Base-by-base conservation (phyloP, 1,139 yeast species). In the Saccharomyces hybrid region DNA sequence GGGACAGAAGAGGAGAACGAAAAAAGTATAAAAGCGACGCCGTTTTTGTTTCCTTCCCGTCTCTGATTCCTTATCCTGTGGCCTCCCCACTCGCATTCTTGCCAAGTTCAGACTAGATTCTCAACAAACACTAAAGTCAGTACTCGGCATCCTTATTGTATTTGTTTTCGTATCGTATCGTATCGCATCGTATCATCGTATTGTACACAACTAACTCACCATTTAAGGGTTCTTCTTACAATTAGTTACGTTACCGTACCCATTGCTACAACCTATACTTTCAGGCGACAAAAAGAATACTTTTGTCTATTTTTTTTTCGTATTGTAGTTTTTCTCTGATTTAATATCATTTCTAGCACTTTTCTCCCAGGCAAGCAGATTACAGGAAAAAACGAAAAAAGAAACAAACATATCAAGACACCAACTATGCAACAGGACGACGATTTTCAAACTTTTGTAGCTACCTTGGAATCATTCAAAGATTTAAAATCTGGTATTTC, bases 401-500 rank as follows among this genome's bases (percentile, higher is more conserved):
- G 31, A 19, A 24, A 27, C 7, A 42, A 44, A 51, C 38, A 47
- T 16, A 46, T 27, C 48, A 52, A 53, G 31, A 50, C n/a, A 38
- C 48, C 51, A 57, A 52, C 24, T 9, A 38, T 38, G 44, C 44
- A 38, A 26, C 44, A 44, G 38, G 55, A 53, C 49, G 56, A 57
- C 53, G 61, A 58, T 53, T 63, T 59, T 64, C 84, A 83, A 69
- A 84, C 83, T 64, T 88, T 88, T 71, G 87, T 85, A 71, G 72
- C 76, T 58, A 79, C 85, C 57, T 77, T 91, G 65, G 83, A 82
- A 64, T 95, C 91, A 68, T 78, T 91, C 60, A 80, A 85, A 58
- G 77, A 82, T 24, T 77, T 88, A 61, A 89, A 88, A 72, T 84
- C 97, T 28, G 98, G 99, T 57, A 95, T 93, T 55, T 90, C 97